phyloP scores from a whole-genome alignment of 176 grass and related monocot genomes.

The sorghum (Sorghum bicolor) region DNA sequence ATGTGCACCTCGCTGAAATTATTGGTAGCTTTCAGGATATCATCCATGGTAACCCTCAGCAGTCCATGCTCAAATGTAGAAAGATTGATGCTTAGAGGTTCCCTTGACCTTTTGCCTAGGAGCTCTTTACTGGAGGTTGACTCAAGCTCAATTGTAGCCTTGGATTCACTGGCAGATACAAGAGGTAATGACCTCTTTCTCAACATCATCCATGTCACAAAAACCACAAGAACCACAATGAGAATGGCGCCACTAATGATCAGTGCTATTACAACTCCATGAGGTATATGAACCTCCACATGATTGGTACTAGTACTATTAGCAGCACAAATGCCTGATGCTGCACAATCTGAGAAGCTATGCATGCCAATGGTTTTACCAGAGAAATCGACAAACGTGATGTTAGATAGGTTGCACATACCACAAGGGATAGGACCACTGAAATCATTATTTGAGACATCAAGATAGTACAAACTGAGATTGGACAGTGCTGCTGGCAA shows the following conservation, averaged over 20 bases:
- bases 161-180: conserved; percentile 25
- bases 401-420: conserved; percentile 51
- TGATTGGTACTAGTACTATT: conserved; percentile 11
- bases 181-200: conserved; percentile 33
- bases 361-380: conserved; percentile 44
- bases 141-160: conserved; percentile 34
- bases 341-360: conserved; percentile 46
- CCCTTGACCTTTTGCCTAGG: conserved; percentile 45
- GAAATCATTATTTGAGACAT: conserved; percentile 74
- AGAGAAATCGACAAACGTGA: conserved; percentile 66
- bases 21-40: conserved; percentile 69
- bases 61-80: conserved; percentile 68
- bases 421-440: conserved; percentile 61
- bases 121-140: conserved; percentile 51
- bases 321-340: conserved; percentile 30
- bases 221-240: conserved; percentile 35
- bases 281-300: conserved; percentile 17
- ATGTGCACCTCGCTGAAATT: conserved; percentile 66
- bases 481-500: conserved; percentile 58
- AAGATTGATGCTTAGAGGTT: conserved; percentile 77
- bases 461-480: conserved; percentile 68
- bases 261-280: conserved; percentile 18
- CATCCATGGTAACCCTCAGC: conserved; percentile 51
- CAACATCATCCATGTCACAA: conserved; percentile 41
- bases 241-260: conserved; percentile 32